Evolutionary conservation across 768 basidiomycete species (phyloP).

Genomic region (Tricholoma matsutake): DNA sequence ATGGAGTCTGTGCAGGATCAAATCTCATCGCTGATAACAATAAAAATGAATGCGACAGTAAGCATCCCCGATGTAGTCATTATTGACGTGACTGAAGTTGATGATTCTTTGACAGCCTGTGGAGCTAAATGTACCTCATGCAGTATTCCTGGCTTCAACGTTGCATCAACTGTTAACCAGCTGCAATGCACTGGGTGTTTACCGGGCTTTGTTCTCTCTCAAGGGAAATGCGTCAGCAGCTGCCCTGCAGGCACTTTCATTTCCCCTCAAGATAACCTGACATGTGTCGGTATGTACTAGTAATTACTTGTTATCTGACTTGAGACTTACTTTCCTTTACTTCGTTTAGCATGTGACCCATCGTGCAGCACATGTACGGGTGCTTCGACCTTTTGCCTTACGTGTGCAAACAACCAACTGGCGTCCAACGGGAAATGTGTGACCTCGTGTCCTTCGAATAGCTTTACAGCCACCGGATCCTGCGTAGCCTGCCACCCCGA

Average conservation of each 20-base stretch:
- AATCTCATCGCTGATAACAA: conserved; percentile 74
- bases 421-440: conserved; percentile 76
- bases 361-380: conserved; percentile 72
- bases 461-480: conserved; percentile 60
- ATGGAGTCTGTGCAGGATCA: conserved; percentile 73
- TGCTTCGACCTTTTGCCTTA: conserved; percentile 65
- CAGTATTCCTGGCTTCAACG: conserved; percentile 64
- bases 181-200: conserved; percentile 77
- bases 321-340: conserved; percentile 1
- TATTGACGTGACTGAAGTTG: not conserved
- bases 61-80: conserved; percentile 26
- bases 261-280: conserved; percentile 67
- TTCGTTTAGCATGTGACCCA: conserved; percentile 54
- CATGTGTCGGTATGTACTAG: conserved; percentile 51
- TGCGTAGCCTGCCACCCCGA: conserved; percentile 84
- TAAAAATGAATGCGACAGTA: conserved; percentile 83
- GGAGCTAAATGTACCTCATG: conserved; percentile 80
- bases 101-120: conserved; percentile 50
- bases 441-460: conserved; percentile 67
- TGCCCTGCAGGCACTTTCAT: conserved; percentile 77
- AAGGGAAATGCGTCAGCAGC: conserved; percentile 62
- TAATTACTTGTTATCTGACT: not conserved
- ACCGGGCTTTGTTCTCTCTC: conserved; percentile 70
- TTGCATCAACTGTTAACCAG: conserved; percentile 59
- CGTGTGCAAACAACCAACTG: conserved; percentile 64